These are phyloP conservation scores for Fomes fomentarius DNA, from an alignment of 1,284 basidiomycete species.

Conservation along the genomic window DNA sequence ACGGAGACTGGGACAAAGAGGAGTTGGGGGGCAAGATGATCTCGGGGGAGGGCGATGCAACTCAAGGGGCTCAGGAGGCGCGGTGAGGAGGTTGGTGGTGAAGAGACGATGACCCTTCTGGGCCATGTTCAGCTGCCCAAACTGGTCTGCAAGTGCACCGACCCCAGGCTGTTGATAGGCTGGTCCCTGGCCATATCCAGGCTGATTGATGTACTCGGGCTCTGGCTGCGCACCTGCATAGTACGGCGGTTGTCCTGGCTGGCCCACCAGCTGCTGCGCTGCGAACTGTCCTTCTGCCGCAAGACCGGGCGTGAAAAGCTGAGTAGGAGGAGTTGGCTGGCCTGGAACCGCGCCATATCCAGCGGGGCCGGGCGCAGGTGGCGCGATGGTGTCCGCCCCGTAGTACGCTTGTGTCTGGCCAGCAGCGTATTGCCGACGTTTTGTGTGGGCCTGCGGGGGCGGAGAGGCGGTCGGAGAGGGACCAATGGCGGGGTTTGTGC, in stretches of 20 bases:
- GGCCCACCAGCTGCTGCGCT: constrained; percentile 49
- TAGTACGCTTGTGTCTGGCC: constrained; percentile 90
- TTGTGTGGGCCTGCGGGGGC: constrained; percentile 42
- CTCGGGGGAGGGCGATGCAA: constrained; percentile 85
- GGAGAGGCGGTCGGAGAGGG: constrained; percentile 44
- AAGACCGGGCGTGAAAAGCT: constrained; percentile 87
- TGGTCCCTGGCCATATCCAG: constrained; percentile 49
- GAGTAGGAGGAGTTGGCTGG: constrained; percentile 51
- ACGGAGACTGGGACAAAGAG: constrained; percentile 79
- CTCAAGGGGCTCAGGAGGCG: constrained; percentile 88
- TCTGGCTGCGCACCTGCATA: constrained; percentile 45
- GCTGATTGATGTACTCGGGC: constrained; percentile 62
- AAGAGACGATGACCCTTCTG: constrained; percentile 76
- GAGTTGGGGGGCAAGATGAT: constrained; percentile 86
- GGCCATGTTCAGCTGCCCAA: constrained; percentile 84
- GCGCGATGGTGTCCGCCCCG: constrained; percentile 47
- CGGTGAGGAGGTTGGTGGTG: constrained; percentile 88
- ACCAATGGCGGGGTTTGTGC: constrained; percentile 36
- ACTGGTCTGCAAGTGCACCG: constrained; percentile 81
- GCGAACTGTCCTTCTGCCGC: constrained; percentile 68
- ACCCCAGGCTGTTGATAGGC: constrained; percentile 56
- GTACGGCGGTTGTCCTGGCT: constrained; percentile 50
- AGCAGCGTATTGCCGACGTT: constrained; percentile 89
- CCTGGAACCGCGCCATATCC: constrained; percentile 38
- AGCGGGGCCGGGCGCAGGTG: constrained; percentile 47